Evolutionary conservation across 768 basidiomycete genomes (phyloP).

Genomic region (Hypholoma fasciculare): DNA sequence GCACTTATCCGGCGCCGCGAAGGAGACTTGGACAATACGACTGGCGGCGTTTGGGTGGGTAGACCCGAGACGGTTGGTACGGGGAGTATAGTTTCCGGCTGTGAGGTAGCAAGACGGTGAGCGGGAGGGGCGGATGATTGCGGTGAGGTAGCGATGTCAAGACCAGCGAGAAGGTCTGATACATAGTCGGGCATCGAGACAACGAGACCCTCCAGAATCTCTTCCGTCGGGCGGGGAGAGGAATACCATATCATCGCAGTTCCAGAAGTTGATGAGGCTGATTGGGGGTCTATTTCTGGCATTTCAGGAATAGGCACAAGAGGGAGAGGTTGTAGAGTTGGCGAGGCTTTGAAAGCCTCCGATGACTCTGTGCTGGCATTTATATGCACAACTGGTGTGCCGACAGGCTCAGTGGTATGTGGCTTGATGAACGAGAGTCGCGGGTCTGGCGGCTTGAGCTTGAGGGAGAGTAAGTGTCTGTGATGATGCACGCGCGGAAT

Average conservation of each 20-base stretch:
- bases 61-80: not conserved
- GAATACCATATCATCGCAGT: conserved; percentile 36
- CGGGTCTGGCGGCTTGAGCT: not conserved
- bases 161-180: conserved; percentile 39
- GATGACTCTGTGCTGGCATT: not conserved
- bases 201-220: conserved; percentile 36
- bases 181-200: conserved; percentile 46
- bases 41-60: not conserved
- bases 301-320: not conserved
- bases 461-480: conserved; percentile 1
- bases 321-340: not conserved
- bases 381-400: not conserved
- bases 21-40: conserved; percentile 10
- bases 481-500: conserved; percentile 13
- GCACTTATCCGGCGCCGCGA: conserved; percentile 17
- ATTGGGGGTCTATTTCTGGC: conserved; percentile 22
- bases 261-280: conserved; percentile 19
- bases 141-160: conserved; percentile 26
- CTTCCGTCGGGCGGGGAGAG: conserved; percentile 32
- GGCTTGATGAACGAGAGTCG: not conserved
- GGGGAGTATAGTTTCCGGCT: not conserved
- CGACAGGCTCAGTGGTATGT: not conserved
- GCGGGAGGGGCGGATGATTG: not conserved
- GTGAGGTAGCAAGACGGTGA: not conserved
- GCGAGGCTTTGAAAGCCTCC: not conserved